Base-by-base conservation (phyloP, 2,329 filamentous ascomycete species). In the Penicillium sp. region DNA sequence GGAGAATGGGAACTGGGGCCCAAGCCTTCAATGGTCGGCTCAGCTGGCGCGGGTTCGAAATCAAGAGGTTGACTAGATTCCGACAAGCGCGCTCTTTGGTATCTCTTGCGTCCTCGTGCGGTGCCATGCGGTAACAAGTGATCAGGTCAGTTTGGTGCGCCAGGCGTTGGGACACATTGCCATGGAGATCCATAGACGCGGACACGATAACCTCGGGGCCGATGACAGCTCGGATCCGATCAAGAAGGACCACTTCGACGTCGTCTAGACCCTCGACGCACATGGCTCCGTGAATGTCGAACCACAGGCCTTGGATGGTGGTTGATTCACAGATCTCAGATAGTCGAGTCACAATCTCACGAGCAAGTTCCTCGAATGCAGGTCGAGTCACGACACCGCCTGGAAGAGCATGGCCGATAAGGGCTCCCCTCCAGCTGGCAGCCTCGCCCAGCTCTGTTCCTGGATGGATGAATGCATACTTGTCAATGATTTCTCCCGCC, bases 221-320 rank as follows among this genome's bases (percentile, higher is more conserved):
- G 14, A 76, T 65, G 3, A 76, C 68, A 0, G 33, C 42, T 2
- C 75, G 64, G 9, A 76, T 66, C 0, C 73, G 70, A 9, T 56
- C 54, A 14, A 78, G 59, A 18, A 78, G 67, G 38, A 75, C 70
- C 2, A 63, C 66, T 42, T 78, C 75, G 1, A 56, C 58, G 48
- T 78, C 75, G 25, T 73, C 67, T 4, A 77, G 38, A 0, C 60
- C 72, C 23, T 76, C 70, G 1, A 78, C 75, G 30, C 69, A 73
- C 74, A 78, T 78, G 3, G 75, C 75, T 10, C 75, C 75, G 47
- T 78, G 75, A 19, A 78, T 78, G 44, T 78, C 75, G 39, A 75
- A 74, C 74, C 74, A 78, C 6, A 78, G 52, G 2, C 75, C 75
- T 36, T 77, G 68, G 2, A 77, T 41, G 0, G 48, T 47, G 7